These are phyloP conservation scores for Candida dajiaensis DNA, from an alignment of 805 yeast genomes.

Conservation along the genomic window DNA sequence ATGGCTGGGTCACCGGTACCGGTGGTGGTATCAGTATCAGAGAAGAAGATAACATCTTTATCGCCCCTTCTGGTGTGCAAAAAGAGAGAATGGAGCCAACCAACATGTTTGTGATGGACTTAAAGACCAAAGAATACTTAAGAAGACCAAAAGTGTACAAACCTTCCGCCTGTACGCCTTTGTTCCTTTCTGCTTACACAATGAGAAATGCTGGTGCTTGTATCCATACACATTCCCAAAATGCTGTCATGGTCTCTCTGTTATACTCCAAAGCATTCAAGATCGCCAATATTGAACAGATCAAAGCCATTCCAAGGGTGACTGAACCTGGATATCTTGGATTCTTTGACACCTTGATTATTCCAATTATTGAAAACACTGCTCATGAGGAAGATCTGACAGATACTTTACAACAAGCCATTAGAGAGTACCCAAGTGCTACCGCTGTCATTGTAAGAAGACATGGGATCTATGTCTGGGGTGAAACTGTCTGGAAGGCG, in stretches of 20 bases:
- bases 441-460: conserved; percentile 87
- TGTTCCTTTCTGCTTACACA: conserved; percentile 63
- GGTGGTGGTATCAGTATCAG: conserved; percentile 89
- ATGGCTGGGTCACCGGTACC: conserved; percentile 93
- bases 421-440: conserved; percentile 65
- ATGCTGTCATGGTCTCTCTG: conserved; percentile 76
- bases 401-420: conserved; percentile 56
- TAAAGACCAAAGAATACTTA: conserved; percentile 44
- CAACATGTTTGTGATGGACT: conserved; percentile 73
- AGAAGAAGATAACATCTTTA: conserved; percentile 49
- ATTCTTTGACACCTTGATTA: conserved; percentile 66
- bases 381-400: conserved; percentile 84
- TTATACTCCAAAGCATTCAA: conserved; percentile 65
- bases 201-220: conserved; percentile 84
- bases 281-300: conserved; percentile 81
- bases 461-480: conserved; percentile 98
- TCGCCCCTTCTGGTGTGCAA: conserved; percentile 96
- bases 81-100: conserved; percentile 81
- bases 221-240: conserved; percentile 90
- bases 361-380: conserved; percentile 89
- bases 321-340: conserved; percentile 53
- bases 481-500: conserved; percentile 86
- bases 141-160: conserved; percentile 62
- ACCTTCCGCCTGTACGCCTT: conserved; percentile 93
- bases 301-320: conserved; percentile 74